Base-by-base conservation (phyloP, 75 land plant species). In the Pinus tabuliformis region DNA sequence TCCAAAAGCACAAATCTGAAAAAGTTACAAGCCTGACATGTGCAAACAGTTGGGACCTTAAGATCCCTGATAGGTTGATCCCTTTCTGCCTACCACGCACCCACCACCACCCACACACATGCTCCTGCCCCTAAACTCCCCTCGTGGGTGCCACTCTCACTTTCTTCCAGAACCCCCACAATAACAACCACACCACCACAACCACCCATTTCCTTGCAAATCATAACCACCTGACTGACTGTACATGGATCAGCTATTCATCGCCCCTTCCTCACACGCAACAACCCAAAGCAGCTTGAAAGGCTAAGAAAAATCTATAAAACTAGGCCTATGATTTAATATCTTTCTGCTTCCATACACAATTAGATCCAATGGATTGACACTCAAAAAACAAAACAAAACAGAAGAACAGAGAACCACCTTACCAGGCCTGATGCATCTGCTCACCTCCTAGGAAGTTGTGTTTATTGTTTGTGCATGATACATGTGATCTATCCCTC, bases 1-100 rank as follows among this genome's bases (percentile, higher is more conserved):
- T 17, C n/a, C 45, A 42, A 68, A 11, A 68, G 68, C n/a, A 42
- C 13, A 42, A 42, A 18, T 68, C 72, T 37, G 52, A 68, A 68
- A 68, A 68, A 42, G 72, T 68, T 68, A n/a, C 72, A 42, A 20
- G 5, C 49, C 49, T 42, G 71, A 42, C 71, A 66, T 39, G 71
- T 68, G 52, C 22, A 39, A 42, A 18, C 45, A n/a, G 71, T 12
- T 68, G 49, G 42, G 42, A 39, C 52, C 71, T 68, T 68, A 22
- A 68, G 42, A 68, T 68, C 71, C 30, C 71, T 68, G 68, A 17
- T 33, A 64, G 54, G 54, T 12, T 49, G 54, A 49, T 49, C 54
- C 68, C 42, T 64, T 64, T 64, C 68, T 64, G 68, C 72, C 72
- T 68, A 68, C 72, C 54, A 68, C 72, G 42, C 72, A 68, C 49